Conservation (phyloP, 73 alveolate genomes). For the Blepharisma stoltei region DNA sequence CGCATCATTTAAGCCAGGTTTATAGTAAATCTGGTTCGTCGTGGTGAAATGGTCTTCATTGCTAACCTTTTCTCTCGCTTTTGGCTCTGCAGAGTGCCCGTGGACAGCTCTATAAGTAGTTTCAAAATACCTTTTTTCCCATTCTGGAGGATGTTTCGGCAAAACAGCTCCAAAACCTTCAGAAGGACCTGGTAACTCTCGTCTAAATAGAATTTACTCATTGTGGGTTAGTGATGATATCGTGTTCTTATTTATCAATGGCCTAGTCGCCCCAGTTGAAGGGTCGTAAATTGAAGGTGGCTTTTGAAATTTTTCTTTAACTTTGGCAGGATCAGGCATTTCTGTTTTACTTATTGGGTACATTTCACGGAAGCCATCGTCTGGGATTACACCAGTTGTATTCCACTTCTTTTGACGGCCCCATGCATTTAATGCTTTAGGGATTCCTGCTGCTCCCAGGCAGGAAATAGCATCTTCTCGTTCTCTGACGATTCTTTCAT, state of each 20-base stretch:
- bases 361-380: conserved; percentile 59
- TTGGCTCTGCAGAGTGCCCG: conserved; percentile 39
- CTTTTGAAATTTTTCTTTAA: conserved; percentile 31
- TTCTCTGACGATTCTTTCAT: conserved; percentile 21
- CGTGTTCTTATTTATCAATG: conserved; percentile 41
- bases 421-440: conserved; percentile 45
- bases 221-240: conserved; percentile 54
- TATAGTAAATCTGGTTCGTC: conserved; percentile 22
- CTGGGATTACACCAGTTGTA: conserved; percentile 58
- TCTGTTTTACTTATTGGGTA: conserved; percentile 40
- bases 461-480: conserved; percentile 56
- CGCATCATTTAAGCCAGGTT: background rate
- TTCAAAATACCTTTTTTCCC: conserved; percentile 43
- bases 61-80: conserved; percentile 20
- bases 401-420: conserved; percentile 51
- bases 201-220: conserved; percentile 38
- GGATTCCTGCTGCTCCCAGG: conserved; percentile 52
- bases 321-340: conserved; percentile 46
- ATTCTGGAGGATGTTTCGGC: conserved; percentile 39
- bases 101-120: conserved; percentile 44
- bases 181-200: conserved; percentile 59
- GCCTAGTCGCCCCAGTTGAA: background rate
- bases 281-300: background rate
- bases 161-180: conserved; percentile 66
- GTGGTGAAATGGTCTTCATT: conserved; percentile 13